A percentile compares a stretch with the other conserved stretches of the same genome.
These are phyloP conservation scores for Trichoderma orchidacearum DNA, from an alignment of 495 filamentous ascomycete genomes.

Conservation along the genomic window DNA sequence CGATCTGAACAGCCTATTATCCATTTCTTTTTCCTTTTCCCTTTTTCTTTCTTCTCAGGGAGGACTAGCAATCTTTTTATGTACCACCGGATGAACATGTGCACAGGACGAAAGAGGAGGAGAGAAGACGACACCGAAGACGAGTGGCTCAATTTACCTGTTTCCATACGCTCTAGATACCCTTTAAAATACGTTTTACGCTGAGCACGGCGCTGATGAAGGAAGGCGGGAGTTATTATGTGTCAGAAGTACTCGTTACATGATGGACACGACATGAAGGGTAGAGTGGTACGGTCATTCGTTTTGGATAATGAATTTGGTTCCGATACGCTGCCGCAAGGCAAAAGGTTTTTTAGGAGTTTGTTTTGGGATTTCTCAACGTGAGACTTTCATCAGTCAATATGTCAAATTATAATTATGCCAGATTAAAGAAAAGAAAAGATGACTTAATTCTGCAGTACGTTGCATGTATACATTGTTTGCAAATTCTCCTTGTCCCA, in stretches of 20 bases:
- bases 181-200: background rate
- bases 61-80: too few species aligned
- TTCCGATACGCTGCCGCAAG: background rate
- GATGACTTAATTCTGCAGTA: too few species aligned
- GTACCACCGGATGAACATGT: too few species aligned
- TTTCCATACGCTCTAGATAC: background rate
- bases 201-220: background rate
- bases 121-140: background rate
- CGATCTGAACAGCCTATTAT: conserved; percentile 12
- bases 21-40: background rate
- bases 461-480: too few species aligned
- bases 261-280: background rate
- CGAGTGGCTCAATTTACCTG: background rate
- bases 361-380: background rate
- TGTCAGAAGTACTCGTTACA: background rate
- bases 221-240: background rate
- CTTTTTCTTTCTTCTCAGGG: too few species aligned
- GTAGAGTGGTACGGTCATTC: background rate
- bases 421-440: too few species aligned
- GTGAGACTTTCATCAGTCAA: background rate
- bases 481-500: too few species aligned
- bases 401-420: background rate
- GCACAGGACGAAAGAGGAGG: background rate
- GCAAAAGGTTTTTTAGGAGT: background rate
- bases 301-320: background rate